Evolutionary conservation across 1,284 basidiomycete species (phyloP), one percentile per base, ranked within the genome.

Genomic region (Coniophora puteana): DNA sequence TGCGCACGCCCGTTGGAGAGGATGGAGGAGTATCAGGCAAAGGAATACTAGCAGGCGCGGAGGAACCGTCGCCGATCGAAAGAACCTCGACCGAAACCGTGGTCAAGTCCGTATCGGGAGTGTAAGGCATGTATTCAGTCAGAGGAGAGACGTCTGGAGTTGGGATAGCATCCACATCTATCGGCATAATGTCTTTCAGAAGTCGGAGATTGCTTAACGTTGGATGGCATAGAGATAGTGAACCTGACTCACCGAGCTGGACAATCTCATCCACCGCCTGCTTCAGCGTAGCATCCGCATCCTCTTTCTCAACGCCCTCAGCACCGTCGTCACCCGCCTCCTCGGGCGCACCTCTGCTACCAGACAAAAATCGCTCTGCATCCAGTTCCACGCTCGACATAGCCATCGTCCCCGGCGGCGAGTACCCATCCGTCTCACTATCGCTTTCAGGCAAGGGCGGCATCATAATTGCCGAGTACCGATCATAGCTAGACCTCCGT

Each of bases 21-120:
- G n/a, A n/a, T n/a, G n/a, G n/a, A n/a, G n/a, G n/a, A n/a, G n/a
- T n/a, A n/a, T n/a, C n/a, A n/a, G n/a, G n/a, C n/a, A n/a, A n/a
- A n/a, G n/a, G n/a, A n/a, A n/a, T n/a, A n/a, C n/a, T n/a, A n/a
- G 86, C 47, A 3, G 68, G 47, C 1, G 63, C 68, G 4, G 75
- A 71, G 6, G 67, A 68, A 38, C 61, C 68, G 7, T 77, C 80
- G 1, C 66, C 59, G 40, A 90, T 67, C 8, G 65, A 60, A 57
- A 89, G 64, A 1, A 86, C 72, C 25, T 89, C 86, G 4, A 87
- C 76, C 13, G 85, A 87, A 31, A 90, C 73, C 0, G 74, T 80
- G 41, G 66, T 67, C n/a, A 62, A 40, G 36, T 76, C 74, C 1
- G 63, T 46, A 40, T 67, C 54, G 12, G 67, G 59, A 22, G 47